Evolutionary conservation across 805 yeast species (phyloP), one percentile per base, ranked within the genome.

Genomic region (Hanseniaspora nectarophila): DNA sequence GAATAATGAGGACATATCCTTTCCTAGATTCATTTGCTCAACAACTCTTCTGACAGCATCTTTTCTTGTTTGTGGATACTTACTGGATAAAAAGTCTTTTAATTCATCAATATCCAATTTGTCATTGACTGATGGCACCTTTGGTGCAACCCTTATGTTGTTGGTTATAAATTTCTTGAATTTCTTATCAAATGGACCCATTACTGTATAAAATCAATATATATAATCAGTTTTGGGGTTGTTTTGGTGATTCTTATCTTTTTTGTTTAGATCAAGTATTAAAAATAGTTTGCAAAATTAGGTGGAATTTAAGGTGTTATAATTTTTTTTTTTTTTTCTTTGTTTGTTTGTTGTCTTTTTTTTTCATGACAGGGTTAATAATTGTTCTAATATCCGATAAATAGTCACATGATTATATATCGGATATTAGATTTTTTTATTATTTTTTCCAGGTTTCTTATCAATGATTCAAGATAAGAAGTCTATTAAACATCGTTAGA

Each of bases 21-120:
- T 92, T 10, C 97, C 97, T 29, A 88, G 78, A 0, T 98, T 92
- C 99, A 92, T 92, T 55, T 96, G 97, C 54, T 92, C 94, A 63
- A 92, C 92, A 20, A 94, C 95, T 55, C 95, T 77, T 68, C 90
- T 95, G 59, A 92, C 92, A 16, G 98, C 95, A 66, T 92, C 98
- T 65, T 92, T 92, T 55, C 96, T 76, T 62, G 94, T 97, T 58
- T 78, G 82, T 24, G 96, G 95, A 67, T 86, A 92, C 68, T 87
- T 97, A 8, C 96, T 87, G 5, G 89, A 97, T 51, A 92, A 74
- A 1, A 97, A 97, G 32, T 78, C 78, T 59, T 89, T 79, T 60
- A 92, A 76, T 68, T 92, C 98, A 60, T 77, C 85, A n/a, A 95
- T 80, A 67, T 92, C 95, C 47, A 88, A 85, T 65, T 65, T 69